Base-by-base conservation (phyloP, 306 rosid genomes). In the Hippophae tibetana region DNA sequence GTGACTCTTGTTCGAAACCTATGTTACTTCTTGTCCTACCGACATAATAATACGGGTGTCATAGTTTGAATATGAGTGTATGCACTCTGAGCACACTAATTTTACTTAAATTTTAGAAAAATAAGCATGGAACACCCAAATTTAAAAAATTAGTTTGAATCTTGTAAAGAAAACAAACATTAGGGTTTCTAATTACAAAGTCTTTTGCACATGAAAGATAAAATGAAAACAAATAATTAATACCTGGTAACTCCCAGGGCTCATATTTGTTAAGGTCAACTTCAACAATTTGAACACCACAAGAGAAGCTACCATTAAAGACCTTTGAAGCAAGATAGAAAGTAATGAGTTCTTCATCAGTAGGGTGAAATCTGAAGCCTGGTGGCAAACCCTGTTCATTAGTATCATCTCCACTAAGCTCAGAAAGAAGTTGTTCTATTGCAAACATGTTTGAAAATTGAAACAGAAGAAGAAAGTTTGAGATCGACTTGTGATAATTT, bases 241-340 rank as follows among this genome's bases (percentile, higher is more conserved):
- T 63, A 84, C 95, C 93, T 72, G 94, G 96, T 58, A 88, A 87
- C 54, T 88, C 87, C 94, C 96, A 84, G 9, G 93, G 94, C 65
- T 88, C 96, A 46, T 86, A 88, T 66, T 86, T 40, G 60, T 84
- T 84, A 40, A 87, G 87, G 46, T 87, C 96, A 60, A 84, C 89
- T 64, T 84, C 89, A 6, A 78, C 81, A 50, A 87, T 80, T 26
- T 80, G 65, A 43, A 82, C 76, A 41, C 74, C 70, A 49, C 70
- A 56, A 2, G 38, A 31, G 63, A 73, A 71, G 61, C 13, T 48
- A 0, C 66, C 78, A 58, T 76, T 69, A 40, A 67, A 82, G 12
- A 88, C 79, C 53, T 87, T 87, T 5, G 89, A 80, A 68, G 85
- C 85, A 27, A 87, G 61, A 55, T 84, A 87, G 18, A 75, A 80